Base-by-base conservation (phyloP, 768 basidiomycete species). In the Chlorophyllum brunneum region DNA sequence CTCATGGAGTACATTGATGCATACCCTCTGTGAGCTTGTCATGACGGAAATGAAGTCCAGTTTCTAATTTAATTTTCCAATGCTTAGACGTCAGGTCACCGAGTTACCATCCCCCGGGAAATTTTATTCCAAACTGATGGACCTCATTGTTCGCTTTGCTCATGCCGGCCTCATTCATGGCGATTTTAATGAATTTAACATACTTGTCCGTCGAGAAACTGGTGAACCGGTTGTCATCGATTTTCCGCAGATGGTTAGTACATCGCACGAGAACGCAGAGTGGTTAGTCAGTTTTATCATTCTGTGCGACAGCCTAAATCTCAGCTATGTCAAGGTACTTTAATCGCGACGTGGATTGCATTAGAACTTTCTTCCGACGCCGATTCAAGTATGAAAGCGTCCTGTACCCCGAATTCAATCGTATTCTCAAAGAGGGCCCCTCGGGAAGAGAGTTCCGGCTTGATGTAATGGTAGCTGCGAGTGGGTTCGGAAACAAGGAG, bases 161-260 rank as follows among this genome's bases (percentile, higher is more conserved):
- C 84, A 82, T 31, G 83, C 88, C 13, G 97, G 97, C 4, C 79
- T 99, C n/a, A 98, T 99, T 46, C 97, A 99, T 62, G 95, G 97
- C 36, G 97, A 99, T 60, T 99, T 90, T 71, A 99, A 99, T 70
- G 97, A 99, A 65, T 99, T 98, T 75, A 98, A 99, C 67, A 94
- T 99, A 58, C 83, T 99, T 56, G 93, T 99, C 60, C 80, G 81
- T 31, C 81, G 89, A 40, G 85, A 85, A 48, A 66, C 68, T 18
- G 78, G 78, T 9, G 84, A 92, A 60, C 90, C 95, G 5, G 70
- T 98, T 47, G 83, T 99, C 37, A 99, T 99, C 61, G 97, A 99
- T 72, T 99, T 99, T 66, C 97, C 97, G 6, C 97, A 99, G 73
- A 98, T 98, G 95, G 92, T 98, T 68, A 92, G 89, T 75, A 95